Evolutionary conservation across 495 filamentous ascomycete species (phyloP).

Genomic region (Monascus purpureus): DNA sequence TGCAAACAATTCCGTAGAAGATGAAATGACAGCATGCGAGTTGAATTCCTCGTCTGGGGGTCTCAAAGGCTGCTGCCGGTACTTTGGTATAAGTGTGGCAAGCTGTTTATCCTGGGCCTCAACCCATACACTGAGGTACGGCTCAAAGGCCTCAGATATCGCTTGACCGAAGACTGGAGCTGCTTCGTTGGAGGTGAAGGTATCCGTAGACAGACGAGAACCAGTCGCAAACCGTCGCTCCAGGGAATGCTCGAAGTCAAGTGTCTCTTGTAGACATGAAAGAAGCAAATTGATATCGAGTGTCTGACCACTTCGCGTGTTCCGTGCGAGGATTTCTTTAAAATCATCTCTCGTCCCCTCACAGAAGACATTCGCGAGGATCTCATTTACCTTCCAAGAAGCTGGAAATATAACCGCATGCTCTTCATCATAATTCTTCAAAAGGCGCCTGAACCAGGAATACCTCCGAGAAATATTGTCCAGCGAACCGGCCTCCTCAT

Average conservation of each 20-base stretch:
- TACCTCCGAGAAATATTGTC: conserved; percentile 95
- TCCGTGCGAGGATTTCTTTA: conserved; percentile 78
- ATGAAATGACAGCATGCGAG: conserved; percentile 74
- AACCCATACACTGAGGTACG: conserved; percentile 93
- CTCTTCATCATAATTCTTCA: conserved; percentile 93
- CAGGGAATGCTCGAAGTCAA: conserved; percentile 90
- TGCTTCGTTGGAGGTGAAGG: conserved; percentile 65
- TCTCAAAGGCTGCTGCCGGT: conserved; percentile 69
- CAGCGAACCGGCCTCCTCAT: conserved; percentile 90
- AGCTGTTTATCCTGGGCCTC: conserved; percentile 90
- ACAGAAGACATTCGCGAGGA: conserved; percentile 83
- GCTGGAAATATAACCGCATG: conserved; percentile 79
- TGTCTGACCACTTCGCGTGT: conserved; percentile 71
- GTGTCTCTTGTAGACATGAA: conserved; percentile 86
- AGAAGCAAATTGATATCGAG: conserved; percentile 87
- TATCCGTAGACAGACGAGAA: conserved; percentile 80
- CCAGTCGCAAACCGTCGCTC: conserved; percentile 71
- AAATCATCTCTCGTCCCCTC: conserved; percentile 93
- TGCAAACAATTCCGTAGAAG: conserved; percentile 91
- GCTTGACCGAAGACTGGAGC: conserved; percentile 78
- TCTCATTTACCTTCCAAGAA: conserved; percentile 81
- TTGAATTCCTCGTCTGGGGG: conserved; percentile 85
- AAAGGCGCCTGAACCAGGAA: conserved; percentile 89
- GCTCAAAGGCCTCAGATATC: conserved; percentile 95
- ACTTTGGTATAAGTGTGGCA: conserved; percentile 73